Base-by-base conservation (phyloP, 441 rosid species). In the Gossypium laxum region DNA sequence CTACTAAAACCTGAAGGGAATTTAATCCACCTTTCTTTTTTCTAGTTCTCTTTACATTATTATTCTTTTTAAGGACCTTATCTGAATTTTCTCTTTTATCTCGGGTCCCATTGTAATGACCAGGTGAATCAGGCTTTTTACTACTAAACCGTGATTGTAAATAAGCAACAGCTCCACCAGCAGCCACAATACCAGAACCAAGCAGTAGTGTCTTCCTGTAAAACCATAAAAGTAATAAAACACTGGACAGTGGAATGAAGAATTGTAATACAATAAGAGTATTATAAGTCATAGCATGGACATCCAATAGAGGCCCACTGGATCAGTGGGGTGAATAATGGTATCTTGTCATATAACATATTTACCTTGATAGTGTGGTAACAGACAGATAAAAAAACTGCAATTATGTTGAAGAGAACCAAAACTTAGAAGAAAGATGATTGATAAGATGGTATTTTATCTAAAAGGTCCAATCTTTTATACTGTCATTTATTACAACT, bases 141-240 rank as follows among this genome's bases (percentile, higher is more conserved):
- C 77, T 26, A 74, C 79, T 69, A 75, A 67, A 72, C 72, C 93
- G 83, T 28, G 96, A 91, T 58, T 88, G 88, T 75, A 86, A 26
- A 75, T 87, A 90, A 30, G 87, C 89, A 77, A 96, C 89, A 58
- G 98, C 85, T 72, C 97, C 97, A 71, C 96, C 96, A 55, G 91
- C 96, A 74, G 85, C 93, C 66, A 91, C 75, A 68, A 91, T 75
- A 72, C 99, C 95, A 61, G 94, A 78, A 43, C 96, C 91, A 77
- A 96, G 83, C 74, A 96, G 78, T 72, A 91, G 82, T 69, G 86
- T 74, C 83, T 90, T 96, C 88, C 99, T 96, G 87, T 12, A 43
- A 61, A 57, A 76, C 30, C 17, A 1, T 24, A 5, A 10, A 57
- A 72, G 54, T 8, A 41, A 26, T 10, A 47, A n/a, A 58, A 71